phyloP scores from a whole-genome alignment of 805 yeast genomes.

The Cyberlindnera meyerae region DNA sequence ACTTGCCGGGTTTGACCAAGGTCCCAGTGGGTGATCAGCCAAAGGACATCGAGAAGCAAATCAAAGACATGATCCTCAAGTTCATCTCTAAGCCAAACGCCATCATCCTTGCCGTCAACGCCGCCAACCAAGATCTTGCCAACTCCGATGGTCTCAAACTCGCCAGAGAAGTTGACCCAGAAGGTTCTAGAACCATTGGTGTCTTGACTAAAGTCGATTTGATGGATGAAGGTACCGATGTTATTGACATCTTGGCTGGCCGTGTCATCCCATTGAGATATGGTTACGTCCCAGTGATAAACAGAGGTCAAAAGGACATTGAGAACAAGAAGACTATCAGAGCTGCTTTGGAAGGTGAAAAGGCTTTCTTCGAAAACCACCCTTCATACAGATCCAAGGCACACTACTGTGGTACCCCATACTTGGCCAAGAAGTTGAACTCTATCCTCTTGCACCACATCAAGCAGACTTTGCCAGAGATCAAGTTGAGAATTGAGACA shows the following conservation, averaged over 20 bases:
- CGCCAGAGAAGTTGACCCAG: conserved; percentile 97
- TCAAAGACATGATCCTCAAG: conserved; percentile 87
- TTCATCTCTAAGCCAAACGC: conserved; percentile 95
- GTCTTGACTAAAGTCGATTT: conserved; percentile 93
- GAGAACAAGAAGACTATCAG: conserved; percentile 82
- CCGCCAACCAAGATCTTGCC: conserved; percentile 95
- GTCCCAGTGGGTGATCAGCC: conserved; percentile 99
- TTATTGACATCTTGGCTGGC: conserved; percentile 90
- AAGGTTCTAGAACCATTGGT: conserved; percentile 93
- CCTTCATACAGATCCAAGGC: conserved; percentile 90
- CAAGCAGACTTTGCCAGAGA: conserved; percentile 84
- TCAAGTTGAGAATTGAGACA: conserved; percentile 81
- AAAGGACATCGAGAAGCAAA: conserved; percentile 90
- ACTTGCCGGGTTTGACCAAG: conserved; percentile 94
- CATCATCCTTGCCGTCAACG: conserved; percentile 88
- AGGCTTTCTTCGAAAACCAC: conserved; percentile 77
- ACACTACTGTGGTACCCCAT: conserved; percentile 98
- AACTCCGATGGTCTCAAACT: conserved; percentile 93
- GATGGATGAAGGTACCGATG: conserved; percentile 98
- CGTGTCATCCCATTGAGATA: conserved; percentile 91
- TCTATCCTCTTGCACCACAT: conserved; percentile 86
- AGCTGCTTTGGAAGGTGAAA: conserved; percentile 80
- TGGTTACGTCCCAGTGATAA: conserved; percentile 95
- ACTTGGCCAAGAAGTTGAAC: conserved; percentile 86
- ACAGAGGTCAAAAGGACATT: conserved; percentile 96